Percentiles rank a stretch among this genome's conserved stretches.
These are phyloP conservation scores for Fusarium graminum DNA, from an alignment of 2,329 filamentous ascomycete species.

Conservation along the genomic window DNA sequence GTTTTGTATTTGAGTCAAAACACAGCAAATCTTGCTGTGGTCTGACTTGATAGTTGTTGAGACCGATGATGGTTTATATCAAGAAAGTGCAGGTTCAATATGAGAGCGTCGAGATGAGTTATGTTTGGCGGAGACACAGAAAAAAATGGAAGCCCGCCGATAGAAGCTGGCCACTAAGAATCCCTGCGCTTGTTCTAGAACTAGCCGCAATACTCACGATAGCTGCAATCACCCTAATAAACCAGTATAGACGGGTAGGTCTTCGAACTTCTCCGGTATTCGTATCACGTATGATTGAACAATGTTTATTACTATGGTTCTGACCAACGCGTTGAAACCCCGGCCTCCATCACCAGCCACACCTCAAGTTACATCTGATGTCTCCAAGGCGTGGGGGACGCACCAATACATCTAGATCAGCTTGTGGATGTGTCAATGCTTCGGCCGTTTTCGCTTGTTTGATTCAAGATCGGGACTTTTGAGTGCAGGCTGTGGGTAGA, in stretches of 20 bases:
- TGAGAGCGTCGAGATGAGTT: background rate
- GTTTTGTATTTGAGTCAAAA: background rate
- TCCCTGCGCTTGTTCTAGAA: slow-evolving; percentile 26
- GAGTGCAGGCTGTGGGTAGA: slow-evolving; percentile 8
- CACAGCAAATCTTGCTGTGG: background rate
- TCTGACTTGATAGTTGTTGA: background rate
- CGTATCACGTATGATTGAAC: too few species aligned
- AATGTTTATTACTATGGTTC: background rate
- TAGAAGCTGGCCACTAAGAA: slow-evolving; percentile 30
- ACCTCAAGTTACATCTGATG: background rate
- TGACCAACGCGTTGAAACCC: background rate
- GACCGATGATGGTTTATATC: background rate
- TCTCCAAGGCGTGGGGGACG: background rate
- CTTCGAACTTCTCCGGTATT: too few species aligned
- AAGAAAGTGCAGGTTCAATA: background rate
- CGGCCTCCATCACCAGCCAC: too few species aligned
- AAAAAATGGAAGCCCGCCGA: slow-evolving; percentile 32
- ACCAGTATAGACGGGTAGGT: background rate
- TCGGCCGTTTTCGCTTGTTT: slow-evolving; percentile 17
- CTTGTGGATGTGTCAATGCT: background rate
- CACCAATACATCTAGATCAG: background rate
- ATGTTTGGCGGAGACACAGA: slow-evolving; percentile 15
- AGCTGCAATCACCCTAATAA: background rate
- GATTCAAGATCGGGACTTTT: slow-evolving; percentile 13
- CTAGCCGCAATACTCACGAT: slow-evolving; percentile 10